Base-by-base conservation (phyloP, 108 stramenopile genomes). In the Cyclotella baltica region DNA sequence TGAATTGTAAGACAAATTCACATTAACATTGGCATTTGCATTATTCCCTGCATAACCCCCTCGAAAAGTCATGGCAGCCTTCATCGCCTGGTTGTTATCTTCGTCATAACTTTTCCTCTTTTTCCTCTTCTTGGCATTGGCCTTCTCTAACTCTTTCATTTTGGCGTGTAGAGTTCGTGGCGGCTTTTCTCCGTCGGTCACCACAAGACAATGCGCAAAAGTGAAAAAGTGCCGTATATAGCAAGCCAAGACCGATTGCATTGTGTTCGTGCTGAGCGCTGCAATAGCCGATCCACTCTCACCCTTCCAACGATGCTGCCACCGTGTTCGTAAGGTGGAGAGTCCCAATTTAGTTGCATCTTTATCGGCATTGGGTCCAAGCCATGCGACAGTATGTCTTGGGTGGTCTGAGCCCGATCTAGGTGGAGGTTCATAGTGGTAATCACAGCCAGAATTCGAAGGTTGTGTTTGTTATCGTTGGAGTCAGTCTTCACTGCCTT, bases 291-390 rank as follows among this genome's bases (percentile, higher is more conserved):
- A 88, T 2, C 92, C 92, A 37, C 86, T 87, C 69, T 96, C 95
- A n/a, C 95, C 95, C 87, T 96, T 96, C 38, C 95, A 91, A 52
- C 95, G 91, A 80, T 96, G 95, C 75, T 96, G 95, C 95, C 95
- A 96, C 95, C 95, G 93, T 2, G 95, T 96, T 11, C 95, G 83
- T 3, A 96, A 79, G 1, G 95, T 93, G 27, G 92, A 93, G 18
- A 96, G 77, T 48, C 95, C 95, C 48, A 96, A 69, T 70, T 91
- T 90, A 66, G 92, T 96, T 61, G 92, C 95, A 64, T 96, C 92
- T 59, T 91, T 86, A 68, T 96, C 92, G 43, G 95, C 95, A 72
- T 96, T 91, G 4, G 95, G 90, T 29, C 95, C 95, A 8, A 96
- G 79, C 95, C 95, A 96, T 28, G 95, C 69, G 86, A 89, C 27